Conservation (phyloP, 345 rosid genomes). For the Eutrema heterophyllum region DNA sequence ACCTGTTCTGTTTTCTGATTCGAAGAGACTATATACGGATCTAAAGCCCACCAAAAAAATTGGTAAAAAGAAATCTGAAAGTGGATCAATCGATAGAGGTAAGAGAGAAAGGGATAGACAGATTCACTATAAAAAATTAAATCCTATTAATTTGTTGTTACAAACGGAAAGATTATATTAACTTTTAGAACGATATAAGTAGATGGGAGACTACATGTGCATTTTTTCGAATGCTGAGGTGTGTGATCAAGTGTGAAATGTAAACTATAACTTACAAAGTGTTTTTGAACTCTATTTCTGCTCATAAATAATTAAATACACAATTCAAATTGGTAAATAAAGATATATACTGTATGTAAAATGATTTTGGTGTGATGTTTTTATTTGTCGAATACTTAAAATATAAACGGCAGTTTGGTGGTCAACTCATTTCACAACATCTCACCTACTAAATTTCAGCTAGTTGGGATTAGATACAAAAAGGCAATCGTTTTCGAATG, state of each 20-base stretch:
- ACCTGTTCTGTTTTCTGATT: no score
- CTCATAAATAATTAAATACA: not conserved
- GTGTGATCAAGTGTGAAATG: not conserved
- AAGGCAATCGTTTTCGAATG: no score
- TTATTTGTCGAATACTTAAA: no score
- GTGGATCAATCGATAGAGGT: no score
- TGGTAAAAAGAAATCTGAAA: no score
- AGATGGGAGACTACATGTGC: not conserved
- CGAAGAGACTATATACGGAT: no score
- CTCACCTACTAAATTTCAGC: no score
- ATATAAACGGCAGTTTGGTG: no score
- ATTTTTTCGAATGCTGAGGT: not conserved
- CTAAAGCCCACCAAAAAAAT: no score
- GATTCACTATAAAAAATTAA: not conserved
- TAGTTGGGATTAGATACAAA: no score
- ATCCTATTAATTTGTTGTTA: not conserved
- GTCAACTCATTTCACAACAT: no score
- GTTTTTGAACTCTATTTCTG: not conserved
- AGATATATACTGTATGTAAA: not conserved
- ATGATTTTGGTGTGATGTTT: not conserved
- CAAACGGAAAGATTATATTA: not conserved
- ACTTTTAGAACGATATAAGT: not conserved
- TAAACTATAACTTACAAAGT: not conserved
- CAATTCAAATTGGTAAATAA: not conserved
- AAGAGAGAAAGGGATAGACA: no score